Conservation (phyloP, 306 rosid genomes). For the Pterocarpus macrocarpus region DNA sequence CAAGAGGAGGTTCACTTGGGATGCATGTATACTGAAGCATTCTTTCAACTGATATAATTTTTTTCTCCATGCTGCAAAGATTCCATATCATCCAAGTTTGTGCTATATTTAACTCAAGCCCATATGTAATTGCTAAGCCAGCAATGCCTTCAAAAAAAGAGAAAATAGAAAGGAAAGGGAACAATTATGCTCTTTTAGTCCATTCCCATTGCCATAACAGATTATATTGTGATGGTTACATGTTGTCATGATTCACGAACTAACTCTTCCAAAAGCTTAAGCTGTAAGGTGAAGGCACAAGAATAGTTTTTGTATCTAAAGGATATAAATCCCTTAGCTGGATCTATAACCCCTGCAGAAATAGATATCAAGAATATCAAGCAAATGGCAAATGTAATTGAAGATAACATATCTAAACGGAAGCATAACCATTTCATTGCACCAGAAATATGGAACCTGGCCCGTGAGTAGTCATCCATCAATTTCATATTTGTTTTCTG, state of each 20-base stretch:
- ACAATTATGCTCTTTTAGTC: no score
- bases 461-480: slow-evolving; percentile 55
- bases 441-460: slow-evolving; percentile 54
- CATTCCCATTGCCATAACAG: no score
- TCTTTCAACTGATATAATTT: slow-evolving; percentile 70
- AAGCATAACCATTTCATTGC: slow-evolving; percentile 69
- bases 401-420: slow-evolving; percentile 56
- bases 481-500: no score
- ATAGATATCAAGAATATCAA: not conserved
- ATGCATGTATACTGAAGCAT: slow-evolving; percentile 59
- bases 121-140: slow-evolving; percentile 71
- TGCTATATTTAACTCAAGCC: slow-evolving; percentile 58
- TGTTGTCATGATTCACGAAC: no score
- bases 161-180: not conserved
- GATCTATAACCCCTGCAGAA: slow-evolving; percentile 63
- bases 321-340: slow-evolving; percentile 47
- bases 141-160: slow-evolving; percentile 50
- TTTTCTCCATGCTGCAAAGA: slow-evolving; percentile 62
- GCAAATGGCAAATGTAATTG: slow-evolving; percentile 51
- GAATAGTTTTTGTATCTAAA: no score
- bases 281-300: no score
- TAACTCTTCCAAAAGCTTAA: no score
- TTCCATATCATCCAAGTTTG: slow-evolving; percentile 60
- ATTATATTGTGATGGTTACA: no score
- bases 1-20: slow-evolving; percentile 63